Evolutionary conservation across 352 stramenopile genomes (phyloP).

Genomic region (Peronospora belbahrii): DNA sequence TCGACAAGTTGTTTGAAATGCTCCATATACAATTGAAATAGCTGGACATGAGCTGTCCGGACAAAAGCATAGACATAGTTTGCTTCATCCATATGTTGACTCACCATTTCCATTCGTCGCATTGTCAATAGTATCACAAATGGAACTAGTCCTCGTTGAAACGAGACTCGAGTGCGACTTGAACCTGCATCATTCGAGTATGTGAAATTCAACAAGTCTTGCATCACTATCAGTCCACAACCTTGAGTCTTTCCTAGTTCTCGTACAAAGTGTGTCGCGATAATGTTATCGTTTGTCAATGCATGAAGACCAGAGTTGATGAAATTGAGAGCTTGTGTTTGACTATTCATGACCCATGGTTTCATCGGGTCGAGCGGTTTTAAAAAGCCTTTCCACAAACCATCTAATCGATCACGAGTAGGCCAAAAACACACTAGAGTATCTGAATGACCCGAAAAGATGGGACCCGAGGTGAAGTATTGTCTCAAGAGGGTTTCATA

Average conservation of each 20-base stretch:
- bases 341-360: conserved; percentile 20
- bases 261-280: conserved; percentile 28
- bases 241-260: conserved; percentile 26
- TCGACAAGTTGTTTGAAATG: conserved; percentile 29
- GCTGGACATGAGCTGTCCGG: conserved; percentile 15
- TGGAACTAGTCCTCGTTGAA: conserved; percentile 29
- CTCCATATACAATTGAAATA: conserved; percentile 24
- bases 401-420: conserved; percentile 10
- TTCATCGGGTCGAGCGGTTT: conserved; percentile 6
- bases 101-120: conserved; percentile 29
- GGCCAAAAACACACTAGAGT: conserved; percentile 24
- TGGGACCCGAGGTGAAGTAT: conserved; percentile 11
- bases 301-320: conserved; percentile 38
- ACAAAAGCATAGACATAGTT: conserved; percentile 34
- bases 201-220: conserved; percentile 19
- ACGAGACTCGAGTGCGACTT: conserved; percentile 25
- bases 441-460: conserved; percentile 24
- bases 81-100: conserved; percentile 29
- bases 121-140: conserved; percentile 30
- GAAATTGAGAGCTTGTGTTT: conserved; percentile 34
- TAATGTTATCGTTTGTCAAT: conserved; percentile 20
- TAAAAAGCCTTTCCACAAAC: conserved; percentile 31
- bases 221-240: conserved; percentile 20
- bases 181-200: conserved; percentile 29
- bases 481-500: conserved; percentile 14